These are phyloP conservation scores for Hirsutella rhossiliensis DNA, from an alignment of 2,329 filamentous ascomycete species.

Conservation along the genomic window DNA sequence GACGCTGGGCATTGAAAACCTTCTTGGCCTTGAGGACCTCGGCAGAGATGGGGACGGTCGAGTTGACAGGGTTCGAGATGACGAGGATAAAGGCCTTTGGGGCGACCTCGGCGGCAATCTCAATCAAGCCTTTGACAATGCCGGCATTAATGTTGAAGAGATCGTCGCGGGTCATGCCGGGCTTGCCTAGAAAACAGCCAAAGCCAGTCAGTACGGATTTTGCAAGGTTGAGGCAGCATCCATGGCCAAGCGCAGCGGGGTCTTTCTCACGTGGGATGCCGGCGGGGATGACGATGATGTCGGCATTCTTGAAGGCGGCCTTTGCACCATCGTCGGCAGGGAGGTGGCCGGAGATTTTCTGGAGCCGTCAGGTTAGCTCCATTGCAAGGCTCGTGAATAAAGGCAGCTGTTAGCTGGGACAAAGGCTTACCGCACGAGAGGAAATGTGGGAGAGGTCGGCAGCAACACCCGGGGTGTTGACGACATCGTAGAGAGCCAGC, in stretches of 20 bases:
- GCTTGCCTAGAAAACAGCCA: slow-evolving; percentile 59
- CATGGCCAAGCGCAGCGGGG: neutral
- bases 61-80: slow-evolving; percentile 99
- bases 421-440: slow-evolving; percentile 54
- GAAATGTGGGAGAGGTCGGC: slow-evolving; percentile 97
- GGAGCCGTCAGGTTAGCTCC: slow-evolving; percentile 5
- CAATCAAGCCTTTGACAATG: slow-evolving; percentile 88
- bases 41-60: slow-evolving; percentile 91
- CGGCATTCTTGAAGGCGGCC: slow-evolving; percentile 79
- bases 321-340: slow-evolving; percentile 79
- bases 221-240: neutral
- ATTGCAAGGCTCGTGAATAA: neutral
- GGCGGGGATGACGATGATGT: slow-evolving; percentile 94
- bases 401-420: neutral
- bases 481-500: slow-evolving; percentile 97
- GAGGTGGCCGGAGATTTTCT: slow-evolving; percentile 83
- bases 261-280: slow-evolving; percentile 77
- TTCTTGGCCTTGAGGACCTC: slow-evolving; percentile 90
- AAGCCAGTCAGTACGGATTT: neutral
- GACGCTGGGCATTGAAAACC: slow-evolving; percentile 88
- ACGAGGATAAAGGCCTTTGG: slow-evolving; percentile 92
- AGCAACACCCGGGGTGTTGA: slow-evolving; percentile 94
- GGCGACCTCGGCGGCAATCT: slow-evolving; percentile 74
- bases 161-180: slow-evolving; percentile 98
- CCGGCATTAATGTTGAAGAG: slow-evolving; percentile 99